Percentiles rank a stretch among this genome's conserved stretches.
Evolutionary conservation across 192 early-diverging fungal genomes (phyloP).

Genomic region (Coemansia sp.): DNA sequence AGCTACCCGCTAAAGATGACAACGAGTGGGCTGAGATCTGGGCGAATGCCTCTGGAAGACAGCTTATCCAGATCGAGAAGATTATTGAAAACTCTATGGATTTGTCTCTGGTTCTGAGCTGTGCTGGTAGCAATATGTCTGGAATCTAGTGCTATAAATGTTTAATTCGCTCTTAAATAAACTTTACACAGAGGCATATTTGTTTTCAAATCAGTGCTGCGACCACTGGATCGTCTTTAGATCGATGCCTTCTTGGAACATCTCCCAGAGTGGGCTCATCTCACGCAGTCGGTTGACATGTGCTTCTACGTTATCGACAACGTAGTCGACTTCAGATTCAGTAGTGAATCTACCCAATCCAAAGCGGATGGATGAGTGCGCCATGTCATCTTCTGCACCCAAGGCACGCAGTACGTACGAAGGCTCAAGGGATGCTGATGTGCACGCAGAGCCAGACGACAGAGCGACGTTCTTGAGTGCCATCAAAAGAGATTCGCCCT

Average conservation of each 20-base stretch:
- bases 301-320: slow-evolving; percentile 70
- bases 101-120: background rate
- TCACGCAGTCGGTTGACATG: slow-evolving; percentile 88
- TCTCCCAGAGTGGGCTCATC: slow-evolving; percentile 98
- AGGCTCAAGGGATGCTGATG: slow-evolving; percentile 92
- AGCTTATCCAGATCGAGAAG: slow-evolving; percentile 2
- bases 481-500: slow-evolving; percentile 97
- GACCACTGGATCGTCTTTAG: slow-evolving; percentile 89
- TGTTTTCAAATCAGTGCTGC: slow-evolving; percentile 61
- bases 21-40: slow-evolving; percentile 33
- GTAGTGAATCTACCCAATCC: slow-evolving; percentile 97
- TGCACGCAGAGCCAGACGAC: slow-evolving; percentile 94
- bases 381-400: slow-evolving; percentile 96
- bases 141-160: too few relatives aligned
- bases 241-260: slow-evolving; percentile 93
- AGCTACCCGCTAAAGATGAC: slow-evolving; percentile 20
- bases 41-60: slow-evolving; percentile 18
- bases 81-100: slow-evolving; percentile 10
- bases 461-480: slow-evolving; percentile 96
- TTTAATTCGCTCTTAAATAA: background rate
- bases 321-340: slow-evolving; percentile 90
- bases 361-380: slow-evolving; percentile 92
- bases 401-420: slow-evolving; percentile 94
- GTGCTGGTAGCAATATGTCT: too few relatives aligned
- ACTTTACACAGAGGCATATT: background rate